Base-by-base conservation (phyloP, 305 asterid species). In the Plantago coronopus region DNA sequence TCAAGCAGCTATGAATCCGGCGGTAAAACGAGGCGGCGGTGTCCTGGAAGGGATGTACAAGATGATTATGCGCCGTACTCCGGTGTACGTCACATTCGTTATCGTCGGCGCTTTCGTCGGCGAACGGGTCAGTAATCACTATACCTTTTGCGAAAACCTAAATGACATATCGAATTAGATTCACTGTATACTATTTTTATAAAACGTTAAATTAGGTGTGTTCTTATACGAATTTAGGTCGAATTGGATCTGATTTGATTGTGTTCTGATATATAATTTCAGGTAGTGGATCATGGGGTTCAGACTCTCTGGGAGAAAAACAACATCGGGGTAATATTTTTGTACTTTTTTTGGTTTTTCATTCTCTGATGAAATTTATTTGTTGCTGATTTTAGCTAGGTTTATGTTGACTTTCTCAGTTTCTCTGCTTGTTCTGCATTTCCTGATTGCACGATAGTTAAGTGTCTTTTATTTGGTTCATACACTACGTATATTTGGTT, bases 201-300 rank as follows among this genome's bases (percentile, higher is more conserved):
- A 12, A 8, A 34, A 34, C 9, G 12, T 34, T 0, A 34, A 34
- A 34, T 34, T 34, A 34, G 40, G 7, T 34, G 40, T 9, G 7
- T 34, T 34, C 12, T 34, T 11, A 34, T 34, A 9, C 40, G 13
- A 34, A 34, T 6, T 34, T 34, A 34, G 40, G 40, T 19, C 15
- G 25, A 18, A 22, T 56, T 55, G 27, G 43, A 37, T 27, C n/a
- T 67, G 5, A 18, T 54, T 61, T 49, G 21, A 48, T 69, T 50
- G 34, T 7, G 29, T 62, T 55, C 29, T 69, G 62, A 48, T 64
- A 14, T 42, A 9, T 59, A 54, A 44, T 72, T 83, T 68, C 95
- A 93, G 99, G 96, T 79, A 11, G 97, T 93, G 70, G 99, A 93
- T 65, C 84, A 76, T 60, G 97, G 99, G 14, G 81, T 89, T 73